Evolutionary conservation across 805 yeast species (phyloP), one percentile per base, ranked within the genome.

Genomic region (Candida caryicola): DNA sequence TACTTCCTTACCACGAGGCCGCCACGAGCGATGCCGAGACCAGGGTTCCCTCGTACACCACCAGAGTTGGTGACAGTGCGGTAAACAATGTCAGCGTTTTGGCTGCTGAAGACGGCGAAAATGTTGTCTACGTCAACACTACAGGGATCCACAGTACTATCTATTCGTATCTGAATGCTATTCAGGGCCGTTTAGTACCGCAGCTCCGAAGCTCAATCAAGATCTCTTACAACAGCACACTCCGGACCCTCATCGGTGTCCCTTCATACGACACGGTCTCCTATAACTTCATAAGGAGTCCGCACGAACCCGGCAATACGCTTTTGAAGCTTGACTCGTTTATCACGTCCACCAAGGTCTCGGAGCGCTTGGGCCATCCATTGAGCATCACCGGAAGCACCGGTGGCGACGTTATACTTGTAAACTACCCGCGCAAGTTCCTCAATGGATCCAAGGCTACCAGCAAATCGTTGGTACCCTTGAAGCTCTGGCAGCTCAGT

Each of bases 401-500:
- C 4, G 54, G 52, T 25, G 74, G 74, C 2, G 67, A 64, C 17
- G 52, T 69, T 4, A 49, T 53, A 19, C 50, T 69, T 10, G 52
- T 65, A 18, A 68, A 70, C 44, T 46, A 60, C 16, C 61, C 70
- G n/a, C 46, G 74, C 29, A 66, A 64, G 47, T 50, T 63, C 15
- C 47, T 68, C 14, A 54, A 60, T 18, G 63, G 64, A 8, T 51
- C 61, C 2, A 67, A 60, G 35, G 44, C 58, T 23, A 43, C 69
- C 50, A 43, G 62, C 58, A 47, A 64, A 46, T 40, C 74, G 49
- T 54, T 68, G 66, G 50, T 57, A 62, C 57, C 75, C 50, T 37
- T 77, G 59, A 41, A 54, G 52, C 45, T 62, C 52, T 62, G 69
- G 72, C 57, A 62, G 17, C 39, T 54, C 14, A 33, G 33, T 14